A percentile compares a stretch with the other conserved stretches of the same genome.
phyloP scores from a whole-genome alignment of 2,329 filamentous ascomycete species.

The Exophiala bonariae region DNA sequence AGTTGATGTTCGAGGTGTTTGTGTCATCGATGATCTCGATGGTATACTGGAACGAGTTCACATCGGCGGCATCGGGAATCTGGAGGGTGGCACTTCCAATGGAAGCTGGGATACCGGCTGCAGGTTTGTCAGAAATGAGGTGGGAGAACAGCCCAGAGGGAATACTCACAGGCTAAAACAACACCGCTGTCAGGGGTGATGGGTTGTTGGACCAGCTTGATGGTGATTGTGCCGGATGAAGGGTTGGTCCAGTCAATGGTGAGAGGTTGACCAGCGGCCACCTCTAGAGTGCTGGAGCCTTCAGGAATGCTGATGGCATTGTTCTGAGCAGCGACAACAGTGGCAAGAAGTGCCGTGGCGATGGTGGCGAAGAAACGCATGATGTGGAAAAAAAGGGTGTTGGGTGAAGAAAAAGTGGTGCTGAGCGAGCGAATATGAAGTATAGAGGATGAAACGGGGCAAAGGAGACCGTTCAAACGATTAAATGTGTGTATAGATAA shows the following conservation, averaged over 20 bases:
- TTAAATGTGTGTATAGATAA: too few relatives aligned
- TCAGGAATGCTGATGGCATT: constrained; percentile 52
- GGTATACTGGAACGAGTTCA: constrained; percentile 49
- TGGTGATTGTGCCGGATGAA: constrained; percentile 50
- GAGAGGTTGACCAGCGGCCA: constrained; percentile 47
- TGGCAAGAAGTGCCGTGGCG: constrained; percentile 46
- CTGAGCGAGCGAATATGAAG: not conserved
- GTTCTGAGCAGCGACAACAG: constrained; percentile 40
- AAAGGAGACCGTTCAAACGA: not conserved
- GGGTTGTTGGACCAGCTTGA: constrained; percentile 46
- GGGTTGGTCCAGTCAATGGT: constrained; percentile 52
- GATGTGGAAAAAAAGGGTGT: constrained; percentile 25
- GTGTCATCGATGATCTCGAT: constrained; percentile 53
- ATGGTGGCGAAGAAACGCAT: constrained; percentile 49
- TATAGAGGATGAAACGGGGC: not conserved
- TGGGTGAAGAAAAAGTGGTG: not conserved
- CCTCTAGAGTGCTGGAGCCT: constrained; percentile 38
- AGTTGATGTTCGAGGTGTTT: constrained; percentile 49
- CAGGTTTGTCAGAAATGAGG: constrained; percentile 7
- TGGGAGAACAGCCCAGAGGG: not conserved
- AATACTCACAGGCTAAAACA: constrained; percentile 45
- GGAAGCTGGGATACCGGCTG: constrained; percentile 49
- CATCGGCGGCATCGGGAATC: constrained; percentile 41
- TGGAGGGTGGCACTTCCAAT: constrained; percentile 51
- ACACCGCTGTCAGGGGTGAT: constrained; percentile 43